phyloP scores from a whole-genome alignment of 805 yeast species.

The Kockiozyma suomiensis region DNA sequence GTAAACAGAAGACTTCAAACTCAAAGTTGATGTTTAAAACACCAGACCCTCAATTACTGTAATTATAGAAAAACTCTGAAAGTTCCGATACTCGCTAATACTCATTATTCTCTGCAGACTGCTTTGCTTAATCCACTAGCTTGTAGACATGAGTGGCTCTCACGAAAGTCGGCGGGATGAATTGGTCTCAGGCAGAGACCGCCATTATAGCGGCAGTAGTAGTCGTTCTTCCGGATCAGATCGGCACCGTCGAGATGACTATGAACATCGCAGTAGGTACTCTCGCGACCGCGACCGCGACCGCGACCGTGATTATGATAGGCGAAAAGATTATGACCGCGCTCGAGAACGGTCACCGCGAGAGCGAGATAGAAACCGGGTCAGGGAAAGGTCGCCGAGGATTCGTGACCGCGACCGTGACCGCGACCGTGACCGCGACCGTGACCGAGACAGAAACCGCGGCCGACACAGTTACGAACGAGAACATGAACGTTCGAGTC shows the following conservation, averaged over 20 bases:
- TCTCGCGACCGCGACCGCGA: slow-evolving; percentile 20
- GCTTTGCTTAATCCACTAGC: not conserved
- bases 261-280: slow-evolving; percentile 8
- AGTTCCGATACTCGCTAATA: too few relatives aligned
- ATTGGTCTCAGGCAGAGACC: slow-evolving; percentile 17
- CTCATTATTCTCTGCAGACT: not conserved
- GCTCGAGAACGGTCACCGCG: slow-evolving; percentile 25
- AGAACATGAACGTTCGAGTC: slow-evolving; percentile 19
- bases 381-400: too few relatives aligned
- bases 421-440: slow-evolving; percentile 16
- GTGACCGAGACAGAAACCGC: slow-evolving; percentile 22
- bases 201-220: not conserved
- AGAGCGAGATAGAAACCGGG: slow-evolving; percentile 16
- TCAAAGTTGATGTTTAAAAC: not conserved
- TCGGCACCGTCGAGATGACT: slow-evolving; percentile 27
- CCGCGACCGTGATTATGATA: slow-evolving; percentile 12
- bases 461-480: slow-evolving; percentile 15
- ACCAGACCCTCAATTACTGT: not conserved
- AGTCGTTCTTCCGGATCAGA: slow-evolving; percentile 12
- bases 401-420: slow-evolving; percentile 6
- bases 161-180: slow-evolving; percentile 14
- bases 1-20: not conserved
- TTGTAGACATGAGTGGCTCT: not conserved
- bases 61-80: too few relatives aligned
- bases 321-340: slow-evolving; percentile 2